phyloP scores from a whole-genome alignment of 371 early-diverging fungal genomes.

The Sporodiniella umbellata region DNA sequence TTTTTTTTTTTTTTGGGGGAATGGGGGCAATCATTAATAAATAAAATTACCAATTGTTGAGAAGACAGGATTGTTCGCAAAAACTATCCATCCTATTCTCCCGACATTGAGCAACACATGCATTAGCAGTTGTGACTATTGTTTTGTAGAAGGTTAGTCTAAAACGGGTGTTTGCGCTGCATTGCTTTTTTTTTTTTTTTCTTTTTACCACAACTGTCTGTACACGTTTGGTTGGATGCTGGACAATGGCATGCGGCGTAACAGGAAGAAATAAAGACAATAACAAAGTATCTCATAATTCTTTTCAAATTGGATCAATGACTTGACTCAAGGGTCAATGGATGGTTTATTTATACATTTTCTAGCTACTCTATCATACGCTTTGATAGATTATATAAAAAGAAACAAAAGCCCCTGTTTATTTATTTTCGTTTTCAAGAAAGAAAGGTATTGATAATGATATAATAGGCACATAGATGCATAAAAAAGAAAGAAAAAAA shows the following conservation, averaged over 20 bases:
- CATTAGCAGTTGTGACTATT: constrained; percentile 19
- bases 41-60: constrained; percentile 16
- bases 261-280: constrained; percentile 13
- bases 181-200: constrained; percentile 1
- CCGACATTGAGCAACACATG: constrained; percentile 18
- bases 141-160: not conserved
- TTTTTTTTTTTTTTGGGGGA: too few species aligned
- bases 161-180: too few species aligned
- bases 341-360: too few species aligned
- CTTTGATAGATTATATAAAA: too few species aligned
- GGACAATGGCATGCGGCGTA: constrained; percentile 21
- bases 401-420: too few species aligned
- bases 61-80: constrained; percentile 18
- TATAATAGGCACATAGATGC: too few species aligned
- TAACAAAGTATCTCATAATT: constrained; percentile 15
- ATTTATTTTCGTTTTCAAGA: too few species aligned
- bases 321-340: too few species aligned
- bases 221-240: constrained; percentile 14
- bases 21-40: too few species aligned
- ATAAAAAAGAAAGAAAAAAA: too few species aligned
- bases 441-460: too few species aligned
- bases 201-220: constrained; percentile 24
- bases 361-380: too few species aligned
- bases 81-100: constrained; percentile 3
- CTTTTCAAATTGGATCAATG: not conserved